Evolutionary conservation across 2,329 filamentous ascomycete genomes (phyloP), one percentile per base, ranked within the genome.

Genomic region (Teratosphaeria pseudoeucalypti): DNA sequence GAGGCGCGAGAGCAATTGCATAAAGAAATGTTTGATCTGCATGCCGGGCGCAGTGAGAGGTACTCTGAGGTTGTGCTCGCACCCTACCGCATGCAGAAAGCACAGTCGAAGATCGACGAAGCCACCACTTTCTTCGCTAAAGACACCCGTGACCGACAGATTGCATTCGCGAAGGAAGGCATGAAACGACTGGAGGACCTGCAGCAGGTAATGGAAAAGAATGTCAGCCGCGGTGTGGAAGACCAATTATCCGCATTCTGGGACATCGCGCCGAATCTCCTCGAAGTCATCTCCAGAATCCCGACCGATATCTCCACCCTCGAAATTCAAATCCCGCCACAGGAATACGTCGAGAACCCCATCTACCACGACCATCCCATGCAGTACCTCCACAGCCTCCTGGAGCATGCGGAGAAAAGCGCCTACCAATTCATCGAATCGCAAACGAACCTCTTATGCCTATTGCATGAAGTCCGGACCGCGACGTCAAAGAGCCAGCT

Each of bases 341-440:
- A 84, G 19, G 94, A 99, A 73, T 88, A 87, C 65, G 85, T 86
- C 2, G 94, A 97, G 76, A 97, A 92, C 67, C 90, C 91, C 0
- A 81, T 81, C 19, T 97, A 96, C 72, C 81, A 83, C 64, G 78
- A 84, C 1, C 89, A 90, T 69, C 94, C 94, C 11, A 75, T 96
- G 70, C 90, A 96, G 74, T 97, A 99, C 72, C 81, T 99, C 0
- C 94, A 91, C 73, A 88, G 85, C 54, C 78, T 97, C 27, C 80
- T 99, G 9, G 82, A 86, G 6, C 92, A 97, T 68, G 88, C 91
- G 0, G 90, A 95, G 72, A 95, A 94, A 77, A 92, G 88, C 67
- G 92, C 90, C 9, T 95, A 96, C 70, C 94, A 97, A 73, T 97
- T 96, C 75, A 96, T 97, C 68, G 94, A 97, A 77, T 88, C 86